Base-by-base conservation (phyloP, 805 yeast species). In the Candida vartiovaarae region DNA sequence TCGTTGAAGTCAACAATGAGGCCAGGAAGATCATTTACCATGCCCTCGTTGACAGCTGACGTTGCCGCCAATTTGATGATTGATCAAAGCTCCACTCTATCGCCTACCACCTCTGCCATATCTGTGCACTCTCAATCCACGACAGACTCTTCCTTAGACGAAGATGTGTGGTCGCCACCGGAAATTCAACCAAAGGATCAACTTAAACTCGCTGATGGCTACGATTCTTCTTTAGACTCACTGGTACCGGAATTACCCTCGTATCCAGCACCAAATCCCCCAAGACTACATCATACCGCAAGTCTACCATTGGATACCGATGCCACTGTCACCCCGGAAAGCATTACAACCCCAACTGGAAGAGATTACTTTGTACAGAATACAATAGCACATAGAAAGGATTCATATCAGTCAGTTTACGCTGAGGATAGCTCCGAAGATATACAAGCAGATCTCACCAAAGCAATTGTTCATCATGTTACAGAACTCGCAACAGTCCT, bases 371-470 rank as follows among this genome's bases (percentile, higher is more conserved):
- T 28, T 28, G 30, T 6, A 28, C 6, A 9, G 9, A 28, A 9
- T 7, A 28, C 30, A 28, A 28, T 46, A 2, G 35, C 49, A 29
- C 54, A 61, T 39, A 56, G 72, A 41, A 67, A 67, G 43, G 68
- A 63, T 40, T 67, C 72, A 2, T 64, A 65, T 41, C 68, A 66
- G 43, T 66, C 71, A 2, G 66, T 67, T 5, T 65, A 67, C 47
- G 67, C 66, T 52, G 54, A 53, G 41, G 64, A 58, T 11, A 54
- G 54, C 6, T 66, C 57, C 6, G 50, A 51, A 4, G 48, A 49
- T 39, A 86, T 84, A 52, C 87, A 88, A 88, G 8, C 59, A 61
- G 10, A 60, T 68, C 5, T 59, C 71, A 1, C 56, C 72, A 8
- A 64, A 63, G 32, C 53, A 61, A 55, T 56, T 76, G 5, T 62